A percentile compares a stretch with the other conserved stretches of the same genome.
Conservation (phyloP, 352 stramenopile genomes). For the Phytophthora syringae region DNA sequence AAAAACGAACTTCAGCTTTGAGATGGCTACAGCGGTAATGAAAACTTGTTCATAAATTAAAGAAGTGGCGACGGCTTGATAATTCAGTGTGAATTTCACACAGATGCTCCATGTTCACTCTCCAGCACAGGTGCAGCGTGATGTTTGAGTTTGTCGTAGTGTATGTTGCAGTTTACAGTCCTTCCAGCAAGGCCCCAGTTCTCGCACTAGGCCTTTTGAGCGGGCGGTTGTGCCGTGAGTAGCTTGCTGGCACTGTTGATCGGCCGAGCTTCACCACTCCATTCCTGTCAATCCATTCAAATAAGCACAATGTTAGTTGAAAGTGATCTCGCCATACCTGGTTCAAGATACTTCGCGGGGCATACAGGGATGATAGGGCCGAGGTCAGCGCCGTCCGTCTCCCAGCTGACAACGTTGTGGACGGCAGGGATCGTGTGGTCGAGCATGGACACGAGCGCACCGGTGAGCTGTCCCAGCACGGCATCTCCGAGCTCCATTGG, state of each 20-base stretch:
- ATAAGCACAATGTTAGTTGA: background rate
- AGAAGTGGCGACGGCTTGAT: too few species aligned
- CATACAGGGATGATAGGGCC: slow-evolving; percentile 40
- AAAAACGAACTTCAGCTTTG: background rate
- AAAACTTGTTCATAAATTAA: too few species aligned
- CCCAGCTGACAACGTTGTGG: slow-evolving; percentile 59
- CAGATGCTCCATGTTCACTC: too few species aligned
- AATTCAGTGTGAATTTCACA: too few species aligned
- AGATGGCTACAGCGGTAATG: slow-evolving; percentile 4
- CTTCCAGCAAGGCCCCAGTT: background rate
- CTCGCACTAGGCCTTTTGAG: background rate
- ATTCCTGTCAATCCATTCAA: slow-evolving; percentile 1
- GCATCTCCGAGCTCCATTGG: slow-evolving; percentile 49
- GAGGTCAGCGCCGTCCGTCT: slow-evolving; percentile 35
- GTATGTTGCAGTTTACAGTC: background rate
- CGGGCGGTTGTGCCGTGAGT: background rate
- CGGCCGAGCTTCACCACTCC: slow-evolving; percentile 8
- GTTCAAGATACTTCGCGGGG: background rate
- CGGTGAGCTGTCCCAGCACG: slow-evolving; percentile 44
- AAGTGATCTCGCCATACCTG: background rate
- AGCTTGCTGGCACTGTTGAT: slow-evolving; percentile 9
- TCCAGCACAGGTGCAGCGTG: too few species aligned
- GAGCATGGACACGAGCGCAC: slow-evolving; percentile 41
- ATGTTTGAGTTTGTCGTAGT: background rate
- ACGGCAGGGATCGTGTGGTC: slow-evolving; percentile 52